These are phyloP conservation scores for Amphichorda felina DNA, from an alignment of 2,329 filamentous ascomycete genomes.

Conservation along the genomic window DNA sequence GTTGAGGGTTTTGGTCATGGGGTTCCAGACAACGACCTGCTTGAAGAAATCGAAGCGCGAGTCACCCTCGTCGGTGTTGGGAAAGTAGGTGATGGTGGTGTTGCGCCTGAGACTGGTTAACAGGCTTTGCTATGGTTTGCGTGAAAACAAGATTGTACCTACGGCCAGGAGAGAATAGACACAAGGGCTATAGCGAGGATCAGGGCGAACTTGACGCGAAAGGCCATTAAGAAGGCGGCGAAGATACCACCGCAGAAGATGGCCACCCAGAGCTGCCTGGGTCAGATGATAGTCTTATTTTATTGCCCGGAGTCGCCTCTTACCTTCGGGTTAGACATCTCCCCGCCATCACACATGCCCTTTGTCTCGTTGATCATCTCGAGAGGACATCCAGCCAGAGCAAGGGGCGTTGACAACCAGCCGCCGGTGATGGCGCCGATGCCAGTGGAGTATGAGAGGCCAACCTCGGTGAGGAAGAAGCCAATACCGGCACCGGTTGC, in stretches of 20 bases:
- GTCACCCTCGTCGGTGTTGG: constrained; percentile 57
- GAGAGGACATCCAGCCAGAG: constrained; percentile 59
- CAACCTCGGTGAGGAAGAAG: constrained; percentile 66
- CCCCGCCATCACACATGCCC: no score
- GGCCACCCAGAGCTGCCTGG: constrained; percentile 63
- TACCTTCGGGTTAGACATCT: no score
- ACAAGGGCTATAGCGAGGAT: constrained; percentile 75
- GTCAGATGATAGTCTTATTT: constrained; percentile 44
- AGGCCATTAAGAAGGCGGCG: constrained; percentile 72
- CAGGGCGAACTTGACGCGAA: constrained; percentile 77
- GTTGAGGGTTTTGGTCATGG: constrained; percentile 55
- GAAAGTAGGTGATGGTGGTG: constrained; percentile 72
- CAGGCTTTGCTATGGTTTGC: no score
- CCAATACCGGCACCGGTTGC: constrained; percentile 80
- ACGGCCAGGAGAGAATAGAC: constrained; percentile 81
- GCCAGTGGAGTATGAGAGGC: constrained; percentile 68
- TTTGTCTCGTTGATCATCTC: no score
- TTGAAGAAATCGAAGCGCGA: constrained; percentile 76
- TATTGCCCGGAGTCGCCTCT: no score
- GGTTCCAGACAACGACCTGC: constrained; percentile 74
- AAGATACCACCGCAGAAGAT: constrained; percentile 79
- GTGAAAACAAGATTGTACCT: no score
- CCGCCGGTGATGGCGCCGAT: constrained; percentile 69
- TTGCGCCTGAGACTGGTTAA: no score
- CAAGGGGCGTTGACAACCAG: constrained; percentile 54